phyloP scores from a whole-genome alignment of 2,329 filamentous ascomycete genomes.

The Aspergillus fijiensis region DNA sequence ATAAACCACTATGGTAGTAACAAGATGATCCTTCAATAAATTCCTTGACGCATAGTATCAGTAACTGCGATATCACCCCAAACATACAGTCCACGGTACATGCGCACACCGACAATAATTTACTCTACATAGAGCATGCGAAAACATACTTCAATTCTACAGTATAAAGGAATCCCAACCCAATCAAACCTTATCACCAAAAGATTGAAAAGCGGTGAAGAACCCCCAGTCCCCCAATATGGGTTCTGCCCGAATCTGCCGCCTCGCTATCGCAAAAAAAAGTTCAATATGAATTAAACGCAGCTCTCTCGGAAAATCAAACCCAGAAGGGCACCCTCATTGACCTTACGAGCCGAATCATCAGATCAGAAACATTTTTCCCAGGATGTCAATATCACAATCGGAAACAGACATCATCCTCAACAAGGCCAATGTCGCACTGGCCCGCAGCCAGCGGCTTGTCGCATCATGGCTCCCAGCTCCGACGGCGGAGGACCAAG shows the following conservation, averaged over 20 bases:
- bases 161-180: no score
- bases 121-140: no score
- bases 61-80: no score
- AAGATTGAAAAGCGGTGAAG: background rate
- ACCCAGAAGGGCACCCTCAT: background rate
- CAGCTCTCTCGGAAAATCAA: background rate
- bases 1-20: background rate
- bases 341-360: background rate
- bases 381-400: constrained; percentile 31
- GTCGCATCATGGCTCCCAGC: constrained; percentile 58
- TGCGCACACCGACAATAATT: no score
- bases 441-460: constrained; percentile 55
- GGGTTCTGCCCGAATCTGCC: constrained; percentile 13
- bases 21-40: no score
- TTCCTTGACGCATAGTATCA: no score
- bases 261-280: constrained; percentile 14
- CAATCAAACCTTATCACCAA: no score
- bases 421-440: constrained; percentile 54
- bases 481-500: constrained; percentile 40
- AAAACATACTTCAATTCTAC: no score
- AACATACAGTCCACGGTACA: no score
- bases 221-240: background rate
- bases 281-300: background rate
- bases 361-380: background rate
- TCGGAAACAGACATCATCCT: constrained; percentile 55